Conservation (phyloP, 2,329 filamentous ascomycete genomes). For the Catunica adiposa region DNA sequence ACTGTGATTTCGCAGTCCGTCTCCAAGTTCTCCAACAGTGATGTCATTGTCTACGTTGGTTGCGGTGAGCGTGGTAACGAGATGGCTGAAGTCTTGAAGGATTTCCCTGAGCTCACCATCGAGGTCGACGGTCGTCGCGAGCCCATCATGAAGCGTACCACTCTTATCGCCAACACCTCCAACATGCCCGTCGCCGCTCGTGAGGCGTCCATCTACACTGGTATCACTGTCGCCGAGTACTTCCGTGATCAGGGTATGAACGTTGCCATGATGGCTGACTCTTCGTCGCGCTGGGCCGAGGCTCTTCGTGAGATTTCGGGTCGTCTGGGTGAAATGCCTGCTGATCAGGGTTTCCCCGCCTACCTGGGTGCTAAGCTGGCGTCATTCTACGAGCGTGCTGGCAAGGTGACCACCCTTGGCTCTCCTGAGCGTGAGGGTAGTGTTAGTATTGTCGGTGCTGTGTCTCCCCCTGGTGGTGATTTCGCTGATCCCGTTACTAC, state of each 20-base stretch:
- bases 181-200: constrained; percentile 99
- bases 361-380: constrained; percentile 94
- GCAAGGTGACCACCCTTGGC: constrained; percentile 68
- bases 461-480: constrained; percentile 94
- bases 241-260: constrained; percentile 94
- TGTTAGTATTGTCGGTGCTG: constrained; percentile 94
- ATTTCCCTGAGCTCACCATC: constrained; percentile 96
- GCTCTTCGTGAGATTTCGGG: constrained; percentile 96
- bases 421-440: constrained; percentile 78
- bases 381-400: constrained; percentile 97
- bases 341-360: constrained; percentile 97
- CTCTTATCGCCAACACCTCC: constrained; percentile 94
- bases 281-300: constrained; percentile 94
- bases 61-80: constrained; percentile 89
- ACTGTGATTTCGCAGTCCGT: constrained; percentile 97
- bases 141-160: constrained; percentile 99
- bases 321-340: constrained; percentile 98
- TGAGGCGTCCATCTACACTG: constrained; percentile 97
- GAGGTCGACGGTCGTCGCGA: constrained; percentile 87
- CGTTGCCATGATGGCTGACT: constrained; percentile 99
- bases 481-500: constrained; percentile 96
- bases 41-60: constrained; percentile 96
- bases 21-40: constrained; percentile 99
- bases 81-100: constrained; percentile 99
- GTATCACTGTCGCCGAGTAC: constrained; percentile 86